Percentiles rank a stretch among this genome's conserved stretches.
These are phyloP conservation scores for Scheffersomyces parashehatae DNA, from an alignment of 1,139 yeast species.

Conservation along the genomic window DNA sequence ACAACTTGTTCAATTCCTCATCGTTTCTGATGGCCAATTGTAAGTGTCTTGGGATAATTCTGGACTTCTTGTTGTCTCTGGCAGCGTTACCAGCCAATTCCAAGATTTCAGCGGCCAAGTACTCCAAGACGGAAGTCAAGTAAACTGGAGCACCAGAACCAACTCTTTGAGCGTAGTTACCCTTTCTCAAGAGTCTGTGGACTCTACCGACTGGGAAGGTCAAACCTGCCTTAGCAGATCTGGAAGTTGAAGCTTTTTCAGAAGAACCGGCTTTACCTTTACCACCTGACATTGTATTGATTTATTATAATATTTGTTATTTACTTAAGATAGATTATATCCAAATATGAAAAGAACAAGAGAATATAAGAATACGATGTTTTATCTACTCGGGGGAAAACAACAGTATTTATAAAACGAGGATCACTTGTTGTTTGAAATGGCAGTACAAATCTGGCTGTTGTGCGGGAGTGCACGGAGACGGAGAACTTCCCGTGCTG, in stretches of 20 bases:
- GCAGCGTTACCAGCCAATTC: constrained; percentile 61
- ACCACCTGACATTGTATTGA: constrained; percentile 49
- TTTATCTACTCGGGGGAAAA: constrained; percentile 8
- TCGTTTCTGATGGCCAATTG: constrained; percentile 58
- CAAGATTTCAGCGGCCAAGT: constrained; percentile 56
- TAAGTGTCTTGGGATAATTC: constrained; percentile 56
- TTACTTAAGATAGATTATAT: constrained; percentile 8
- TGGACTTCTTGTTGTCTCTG: constrained; percentile 58
- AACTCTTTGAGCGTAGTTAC: constrained; percentile 58
- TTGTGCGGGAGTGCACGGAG: neutral
- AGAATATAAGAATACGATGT: constrained; percentile 5
- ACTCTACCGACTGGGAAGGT: constrained; percentile 60
- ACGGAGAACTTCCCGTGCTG: neutral
- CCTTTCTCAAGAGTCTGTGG: constrained; percentile 56
- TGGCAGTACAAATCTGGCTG: neutral
- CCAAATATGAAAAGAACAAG: constrained; percentile 6
- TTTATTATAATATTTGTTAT: constrained; percentile 12
- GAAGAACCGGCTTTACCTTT: constrained; percentile 55
- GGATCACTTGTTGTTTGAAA: constrained; percentile 2
- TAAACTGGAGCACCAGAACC: constrained; percentile 59
- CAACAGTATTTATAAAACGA: too few relatives aligned
- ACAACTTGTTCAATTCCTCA: constrained; percentile 55
- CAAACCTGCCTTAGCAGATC: constrained; percentile 56
- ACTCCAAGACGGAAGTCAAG: constrained; percentile 54
- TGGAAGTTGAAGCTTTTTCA: constrained; percentile 54